Conservation (phyloP, 108 stramenopile species). For the Nitzschia sp. region DNA sequence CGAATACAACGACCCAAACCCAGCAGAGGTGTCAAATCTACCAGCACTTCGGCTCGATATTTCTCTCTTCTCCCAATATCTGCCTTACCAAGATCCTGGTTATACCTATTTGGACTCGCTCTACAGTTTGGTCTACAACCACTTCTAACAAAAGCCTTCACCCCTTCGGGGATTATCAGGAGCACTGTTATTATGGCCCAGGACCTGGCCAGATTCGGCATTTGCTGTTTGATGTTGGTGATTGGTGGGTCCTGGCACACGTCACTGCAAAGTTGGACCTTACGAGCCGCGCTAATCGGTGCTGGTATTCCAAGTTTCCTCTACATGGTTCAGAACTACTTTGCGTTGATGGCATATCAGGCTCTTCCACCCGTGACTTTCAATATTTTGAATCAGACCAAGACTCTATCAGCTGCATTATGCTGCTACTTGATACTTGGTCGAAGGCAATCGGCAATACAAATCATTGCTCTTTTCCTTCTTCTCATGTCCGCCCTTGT, state of each 20-base stretch:
- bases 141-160: slow-evolving; percentile 58
- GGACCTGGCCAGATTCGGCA: slow-evolving; percentile 54
- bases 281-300: slow-evolving; percentile 35
- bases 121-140: slow-evolving; percentile 89
- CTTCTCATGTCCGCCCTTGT: slow-evolving; percentile 65
- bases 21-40: too few species aligned
- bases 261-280: slow-evolving; percentile 45
- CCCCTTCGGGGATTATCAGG: slow-evolving; percentile 51
- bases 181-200: slow-evolving; percentile 70
- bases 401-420: slow-evolving; percentile 84
- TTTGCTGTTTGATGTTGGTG: slow-evolving; percentile 40
- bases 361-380: slow-evolving; percentile 77
- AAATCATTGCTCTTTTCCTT: slow-evolving; percentile 68
- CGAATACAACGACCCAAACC: too few species aligned
- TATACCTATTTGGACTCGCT: slow-evolving; percentile 58
- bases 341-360: slow-evolving; percentile 68
- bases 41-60: too few species aligned
- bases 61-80: too few species aligned
- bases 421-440: slow-evolving; percentile 83
- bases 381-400: slow-evolving; percentile 93
- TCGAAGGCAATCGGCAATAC: slow-evolving; percentile 63
- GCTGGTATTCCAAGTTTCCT: slow-evolving; percentile 75
- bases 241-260: slow-evolving; percentile 32
- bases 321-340: slow-evolving; percentile 81
- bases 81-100: not conserved